Conservation (phyloP, 768 basidiomycete species). For the Pulveroboletus frians region DNA sequence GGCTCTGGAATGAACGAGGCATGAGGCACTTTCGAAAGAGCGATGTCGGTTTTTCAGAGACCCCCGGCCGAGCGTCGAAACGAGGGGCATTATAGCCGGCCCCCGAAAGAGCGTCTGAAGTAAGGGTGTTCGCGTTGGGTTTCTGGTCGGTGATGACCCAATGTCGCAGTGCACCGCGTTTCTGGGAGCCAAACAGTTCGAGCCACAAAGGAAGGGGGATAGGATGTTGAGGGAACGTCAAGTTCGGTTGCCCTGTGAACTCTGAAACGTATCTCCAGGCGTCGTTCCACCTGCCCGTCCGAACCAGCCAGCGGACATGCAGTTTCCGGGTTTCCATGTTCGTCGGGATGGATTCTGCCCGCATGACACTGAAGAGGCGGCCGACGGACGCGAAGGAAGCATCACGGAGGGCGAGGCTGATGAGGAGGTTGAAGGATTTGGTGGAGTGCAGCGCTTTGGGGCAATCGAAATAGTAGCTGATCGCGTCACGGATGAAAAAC, state of each 20-base stretch:
- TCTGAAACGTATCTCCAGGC: slow-evolving; percentile 47
- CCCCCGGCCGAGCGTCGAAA: neutral
- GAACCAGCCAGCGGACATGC: slow-evolving; percentile 51
- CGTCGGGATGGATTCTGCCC: slow-evolving; percentile 33
- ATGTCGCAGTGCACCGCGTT: slow-evolving; percentile 31
- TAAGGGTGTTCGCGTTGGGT: neutral
- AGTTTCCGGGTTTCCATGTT: slow-evolving; percentile 56
- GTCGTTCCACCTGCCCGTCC: slow-evolving; percentile 49
- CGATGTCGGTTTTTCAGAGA: neutral
- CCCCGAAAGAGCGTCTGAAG: neutral
- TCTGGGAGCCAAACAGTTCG: slow-evolving; percentile 50
- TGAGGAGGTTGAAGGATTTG: slow-evolving; percentile 41
- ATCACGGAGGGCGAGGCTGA: slow-evolving; percentile 46
- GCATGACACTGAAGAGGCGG: slow-evolving; percentile 47
- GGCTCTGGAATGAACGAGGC: slow-evolving; percentile 11
- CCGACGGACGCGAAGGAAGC: slow-evolving; percentile 43
- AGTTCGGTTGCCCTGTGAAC: slow-evolving; percentile 9
- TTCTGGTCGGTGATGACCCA: slow-evolving; percentile 9
- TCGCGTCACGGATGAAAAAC: slow-evolving; percentile 8
- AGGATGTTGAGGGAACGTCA: neutral
- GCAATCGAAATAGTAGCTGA: slow-evolving; percentile 27
- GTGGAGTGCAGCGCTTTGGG: slow-evolving; percentile 33
- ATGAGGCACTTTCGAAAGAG: slow-evolving; percentile 10
- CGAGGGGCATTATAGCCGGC: neutral
- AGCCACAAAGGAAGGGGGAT: slow-evolving; percentile 52